Conservation (phyloP, 1,284 basidiomycete genomes). For the Trametes versicolor region DNA sequence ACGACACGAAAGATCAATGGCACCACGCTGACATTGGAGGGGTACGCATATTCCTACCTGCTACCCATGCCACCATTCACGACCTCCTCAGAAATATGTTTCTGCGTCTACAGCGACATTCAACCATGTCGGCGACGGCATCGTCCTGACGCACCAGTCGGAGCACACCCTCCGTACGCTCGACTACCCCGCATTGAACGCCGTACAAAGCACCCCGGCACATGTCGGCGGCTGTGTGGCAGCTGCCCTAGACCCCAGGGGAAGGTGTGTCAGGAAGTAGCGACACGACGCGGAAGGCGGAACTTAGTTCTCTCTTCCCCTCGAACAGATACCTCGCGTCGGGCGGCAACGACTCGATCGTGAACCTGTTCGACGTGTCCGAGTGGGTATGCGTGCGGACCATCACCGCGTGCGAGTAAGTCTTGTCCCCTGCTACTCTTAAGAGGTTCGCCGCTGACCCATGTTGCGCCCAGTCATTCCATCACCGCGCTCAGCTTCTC, state of each 20-base stretch:
- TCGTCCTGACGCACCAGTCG: constrained; percentile 68
- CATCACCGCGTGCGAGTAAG: constrained; percentile 81
- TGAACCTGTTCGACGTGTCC: constrained; percentile 79
- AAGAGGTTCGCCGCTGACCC: neutral
- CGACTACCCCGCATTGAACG: constrained; percentile 68
- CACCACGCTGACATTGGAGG: constrained; percentile 58
- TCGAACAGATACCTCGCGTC: constrained; percentile 72
- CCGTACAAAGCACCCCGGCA: constrained; percentile 68
- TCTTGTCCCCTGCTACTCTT: constrained; percentile 29
- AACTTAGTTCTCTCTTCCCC: neutral
- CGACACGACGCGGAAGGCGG: neutral
- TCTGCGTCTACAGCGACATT: constrained; percentile 70
- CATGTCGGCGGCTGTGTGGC: constrained; percentile 82
- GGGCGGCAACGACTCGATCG: constrained; percentile 81
- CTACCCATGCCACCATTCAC: constrained; percentile 7
- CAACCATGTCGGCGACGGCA: constrained; percentile 75
- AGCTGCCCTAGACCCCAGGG: constrained; percentile 78
- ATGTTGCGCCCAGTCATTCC: constrained; percentile 58
- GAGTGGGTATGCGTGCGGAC: constrained; percentile 82
- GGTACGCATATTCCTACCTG: constrained; percentile 40
- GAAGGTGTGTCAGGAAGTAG: constrained; percentile 52
- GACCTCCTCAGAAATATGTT: constrained; percentile 45
- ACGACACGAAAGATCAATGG: constrained; percentile 71
- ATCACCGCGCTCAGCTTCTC: constrained; percentile 85
- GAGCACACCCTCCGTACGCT: constrained; percentile 72